Conservation (phyloP, 2,329 filamentous ascomycete species). For the Didymosphaeria variabile region DNA sequence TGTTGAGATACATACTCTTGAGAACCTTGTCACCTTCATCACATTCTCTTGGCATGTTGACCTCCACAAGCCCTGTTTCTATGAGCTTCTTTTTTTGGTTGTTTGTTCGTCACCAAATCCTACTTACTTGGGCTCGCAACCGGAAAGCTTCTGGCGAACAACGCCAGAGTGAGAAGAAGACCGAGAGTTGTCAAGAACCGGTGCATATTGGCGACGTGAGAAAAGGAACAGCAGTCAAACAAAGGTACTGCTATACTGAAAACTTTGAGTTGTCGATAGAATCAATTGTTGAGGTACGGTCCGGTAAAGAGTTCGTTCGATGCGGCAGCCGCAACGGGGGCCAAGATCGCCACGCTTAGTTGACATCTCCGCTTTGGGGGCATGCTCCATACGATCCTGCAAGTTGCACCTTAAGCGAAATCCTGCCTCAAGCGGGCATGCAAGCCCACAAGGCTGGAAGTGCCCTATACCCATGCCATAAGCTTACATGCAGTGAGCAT, state of each 20-base stretch:
- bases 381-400: constrained; percentile 1
- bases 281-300: background rate
- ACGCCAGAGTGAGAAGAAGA: background rate
- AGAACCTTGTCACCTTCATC: background rate
- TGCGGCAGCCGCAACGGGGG: background rate
- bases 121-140: background rate
- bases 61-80: background rate
- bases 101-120: too few relatives aligned
- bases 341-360: constrained; percentile 4
- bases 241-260: background rate
- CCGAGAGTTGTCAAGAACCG: background rate
- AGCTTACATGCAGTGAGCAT: background rate
- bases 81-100: background rate
- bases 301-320: background rate
- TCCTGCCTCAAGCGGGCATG: background rate
- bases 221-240: background rate
- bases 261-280: background rate
- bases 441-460: background rate
- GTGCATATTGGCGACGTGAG: background rate
- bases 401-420: background rate
- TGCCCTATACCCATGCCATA: background rate
- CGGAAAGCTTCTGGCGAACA: background rate
- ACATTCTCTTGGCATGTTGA: background rate
- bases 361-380: background rate
- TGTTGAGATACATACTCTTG: background rate